phyloP scores from a whole-genome alignment of 352 stramenopile genomes.

The Pythium sp. region DNA sequence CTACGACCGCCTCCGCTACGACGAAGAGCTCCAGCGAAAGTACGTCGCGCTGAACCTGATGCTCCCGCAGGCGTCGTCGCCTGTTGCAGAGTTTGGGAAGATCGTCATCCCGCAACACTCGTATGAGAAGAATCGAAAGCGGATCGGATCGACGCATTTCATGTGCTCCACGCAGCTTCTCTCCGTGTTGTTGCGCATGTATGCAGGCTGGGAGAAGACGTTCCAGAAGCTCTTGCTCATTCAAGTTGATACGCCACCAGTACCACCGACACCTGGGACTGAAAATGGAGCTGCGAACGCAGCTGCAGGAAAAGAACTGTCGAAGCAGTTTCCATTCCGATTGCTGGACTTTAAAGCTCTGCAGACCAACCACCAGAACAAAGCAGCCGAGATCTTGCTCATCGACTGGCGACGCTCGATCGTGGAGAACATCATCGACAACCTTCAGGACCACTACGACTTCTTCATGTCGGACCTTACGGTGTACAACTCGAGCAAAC shows the following conservation, averaged over 20 bases:
- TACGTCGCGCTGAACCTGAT: constrained; percentile 73
- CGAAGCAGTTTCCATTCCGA: constrained; percentile 75
- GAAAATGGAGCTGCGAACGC: not conserved
- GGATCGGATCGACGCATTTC: constrained; percentile 43
- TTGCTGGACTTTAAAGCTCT: constrained; percentile 83
- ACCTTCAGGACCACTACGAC: constrained; percentile 92
- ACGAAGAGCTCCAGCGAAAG: constrained; percentile 57
- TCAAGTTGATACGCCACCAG: constrained; percentile 37
- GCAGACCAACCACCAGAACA: constrained; percentile 75
- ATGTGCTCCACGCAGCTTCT: constrained; percentile 68
- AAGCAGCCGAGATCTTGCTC: constrained; percentile 66
- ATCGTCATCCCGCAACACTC: constrained; percentile 69
- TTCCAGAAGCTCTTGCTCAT: constrained; percentile 78
- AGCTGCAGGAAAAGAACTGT: constrained; percentile 27
- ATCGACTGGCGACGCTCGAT: constrained; percentile 89
- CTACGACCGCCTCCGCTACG: constrained; percentile 50
- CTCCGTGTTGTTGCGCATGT: constrained; percentile 81
- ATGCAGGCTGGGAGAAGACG: constrained; percentile 88
- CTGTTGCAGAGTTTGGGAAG: constrained; percentile 64
- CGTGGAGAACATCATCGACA: constrained; percentile 92
- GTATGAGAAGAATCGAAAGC: constrained; percentile 57
- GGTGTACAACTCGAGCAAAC: constrained; percentile 46
- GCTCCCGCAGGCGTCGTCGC: constrained; percentile 22
- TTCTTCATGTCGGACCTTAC: constrained; percentile 87
- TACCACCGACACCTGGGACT: not conserved